A percentile compares a stretch with the other conserved stretches of the same genome.
These are phyloP conservation scores for Rhytidiadelphus loreus DNA, from an alignment of 225 moss, liverwort and hornwort species.

Conservation along the genomic window DNA sequence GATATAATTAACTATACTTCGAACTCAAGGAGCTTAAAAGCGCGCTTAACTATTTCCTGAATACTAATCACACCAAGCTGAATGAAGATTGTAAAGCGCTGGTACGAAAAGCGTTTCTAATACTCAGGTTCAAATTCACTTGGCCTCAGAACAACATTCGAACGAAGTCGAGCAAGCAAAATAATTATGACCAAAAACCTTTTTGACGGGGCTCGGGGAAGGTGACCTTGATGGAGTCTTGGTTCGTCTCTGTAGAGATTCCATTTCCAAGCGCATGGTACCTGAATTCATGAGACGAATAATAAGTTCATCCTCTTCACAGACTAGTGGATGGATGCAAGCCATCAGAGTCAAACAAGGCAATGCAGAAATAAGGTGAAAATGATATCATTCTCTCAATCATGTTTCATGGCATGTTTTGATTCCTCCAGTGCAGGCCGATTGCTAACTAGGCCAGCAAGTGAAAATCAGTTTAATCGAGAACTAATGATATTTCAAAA, in stretches of 20 bases:
- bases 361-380: neutral
- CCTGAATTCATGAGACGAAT: constrained; percentile 16
- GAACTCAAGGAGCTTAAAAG: neutral
- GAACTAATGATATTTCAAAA: neutral
- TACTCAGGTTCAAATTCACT: neutral
- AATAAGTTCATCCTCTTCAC: neutral
- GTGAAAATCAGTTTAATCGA: neutral
- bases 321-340: neutral
- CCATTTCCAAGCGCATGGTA: constrained; percentile 60
- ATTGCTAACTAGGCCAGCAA: neutral
- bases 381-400: neutral
- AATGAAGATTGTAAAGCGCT: neutral
- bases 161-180: neutral
- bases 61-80: neutral
- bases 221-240: constrained; percentile 15
- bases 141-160: neutral
- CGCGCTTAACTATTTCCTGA: neutral
- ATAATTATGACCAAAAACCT: constrained; percentile 16
- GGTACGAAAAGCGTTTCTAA: neutral
- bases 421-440: neutral
- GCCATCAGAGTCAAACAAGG: neutral
- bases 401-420: neutral
- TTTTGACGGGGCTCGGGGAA: constrained; percentile 14
- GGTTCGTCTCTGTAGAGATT: constrained; percentile 38
- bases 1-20: neutral